Conservation (phyloP, 805 yeast genomes). For the Starmerella etchellsii region DNA sequence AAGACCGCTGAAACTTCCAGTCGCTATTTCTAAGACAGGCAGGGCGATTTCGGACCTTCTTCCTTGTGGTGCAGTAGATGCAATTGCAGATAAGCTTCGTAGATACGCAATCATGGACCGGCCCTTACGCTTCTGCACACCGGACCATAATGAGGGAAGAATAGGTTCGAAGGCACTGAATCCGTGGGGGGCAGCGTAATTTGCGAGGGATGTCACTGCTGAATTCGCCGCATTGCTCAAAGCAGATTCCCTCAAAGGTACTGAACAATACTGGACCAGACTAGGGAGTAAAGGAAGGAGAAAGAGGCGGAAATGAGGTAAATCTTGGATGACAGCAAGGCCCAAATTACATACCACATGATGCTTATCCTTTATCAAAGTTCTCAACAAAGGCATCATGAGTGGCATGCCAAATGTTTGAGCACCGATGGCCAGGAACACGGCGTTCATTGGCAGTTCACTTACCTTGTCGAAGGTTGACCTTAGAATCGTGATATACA, state of each 20-base stretch:
- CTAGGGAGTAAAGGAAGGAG: slow-evolving; percentile 60
- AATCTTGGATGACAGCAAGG: slow-evolving; percentile 47
- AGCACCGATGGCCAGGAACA: slow-evolving; percentile 75
- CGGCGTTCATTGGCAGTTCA: slow-evolving; percentile 59
- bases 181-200: slow-evolving; percentile 75
- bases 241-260: slow-evolving; percentile 47
- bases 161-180: slow-evolving; percentile 70
- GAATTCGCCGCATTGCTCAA: slow-evolving; percentile 60
- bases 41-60: slow-evolving; percentile 64
- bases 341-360: slow-evolving; percentile 71
- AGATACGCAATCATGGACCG: slow-evolving; percentile 55
- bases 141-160: slow-evolving; percentile 69
- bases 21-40: slow-evolving; percentile 54
- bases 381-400: slow-evolving; percentile 72
- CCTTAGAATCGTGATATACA: slow-evolving; percentile 63
- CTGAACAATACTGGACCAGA: slow-evolving; percentile 36
- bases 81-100: slow-evolving; percentile 61
- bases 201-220: slow-evolving; percentile 64
- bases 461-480: slow-evolving; percentile 77
- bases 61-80: slow-evolving; percentile 79
- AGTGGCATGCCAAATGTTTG: slow-evolving; percentile 60
- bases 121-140: slow-evolving; percentile 66
- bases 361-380: slow-evolving; percentile 65
- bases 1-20: slow-evolving; percentile 51
- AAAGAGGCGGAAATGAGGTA: slow-evolving; percentile 51